Percentiles rank a stretch among this genome's conserved stretches.
phyloP scores from a whole-genome alignment of 805 yeast species.

The Candida arabinofermentans region DNA sequence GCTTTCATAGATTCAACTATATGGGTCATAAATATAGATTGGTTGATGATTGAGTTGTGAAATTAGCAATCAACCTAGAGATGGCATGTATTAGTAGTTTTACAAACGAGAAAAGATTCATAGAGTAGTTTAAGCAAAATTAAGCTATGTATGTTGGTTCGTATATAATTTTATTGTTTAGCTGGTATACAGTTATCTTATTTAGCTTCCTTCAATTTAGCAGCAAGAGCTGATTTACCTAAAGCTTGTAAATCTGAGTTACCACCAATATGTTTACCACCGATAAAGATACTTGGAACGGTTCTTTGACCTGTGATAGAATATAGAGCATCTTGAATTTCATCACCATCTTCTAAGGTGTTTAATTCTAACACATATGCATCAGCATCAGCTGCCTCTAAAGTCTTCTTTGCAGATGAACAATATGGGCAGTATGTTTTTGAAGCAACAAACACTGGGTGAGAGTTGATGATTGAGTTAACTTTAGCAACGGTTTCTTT shows the following conservation, averaged over 20 bases:
- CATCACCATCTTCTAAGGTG: constrained; percentile 61
- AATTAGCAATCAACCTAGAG: too few relatives aligned
- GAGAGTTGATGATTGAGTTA: constrained; percentile 56
- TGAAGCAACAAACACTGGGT: constrained; percentile 77
- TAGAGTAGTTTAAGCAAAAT: too few relatives aligned
- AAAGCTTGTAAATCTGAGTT: constrained; percentile 82
- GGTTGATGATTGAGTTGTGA: too few relatives aligned
- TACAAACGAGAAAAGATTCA: too few relatives aligned
- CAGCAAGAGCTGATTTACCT: constrained; percentile 29
- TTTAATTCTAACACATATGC: constrained; percentile 57
- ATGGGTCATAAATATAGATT: too few relatives aligned
- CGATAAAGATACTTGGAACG: constrained; percentile 89
- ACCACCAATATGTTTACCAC: constrained; percentile 93
- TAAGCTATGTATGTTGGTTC: too few relatives aligned
- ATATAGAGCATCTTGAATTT: constrained; percentile 72
- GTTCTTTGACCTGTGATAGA: constrained; percentile 86
- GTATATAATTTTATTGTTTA: too few relatives aligned
- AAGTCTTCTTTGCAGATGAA: constrained; percentile 44
- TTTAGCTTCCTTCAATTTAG: constrained; percentile 9
- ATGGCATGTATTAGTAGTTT: too few relatives aligned
- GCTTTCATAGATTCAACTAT: too few relatives aligned
- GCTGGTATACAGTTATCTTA: too few relatives aligned
- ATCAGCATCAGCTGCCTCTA: constrained; percentile 36
- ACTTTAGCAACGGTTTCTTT: constrained; percentile 55
- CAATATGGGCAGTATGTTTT: constrained; percentile 74